phyloP scores from a whole-genome alignment of 495 filamentous ascomycete genomes.

The Jackrogersella minutella region DNA sequence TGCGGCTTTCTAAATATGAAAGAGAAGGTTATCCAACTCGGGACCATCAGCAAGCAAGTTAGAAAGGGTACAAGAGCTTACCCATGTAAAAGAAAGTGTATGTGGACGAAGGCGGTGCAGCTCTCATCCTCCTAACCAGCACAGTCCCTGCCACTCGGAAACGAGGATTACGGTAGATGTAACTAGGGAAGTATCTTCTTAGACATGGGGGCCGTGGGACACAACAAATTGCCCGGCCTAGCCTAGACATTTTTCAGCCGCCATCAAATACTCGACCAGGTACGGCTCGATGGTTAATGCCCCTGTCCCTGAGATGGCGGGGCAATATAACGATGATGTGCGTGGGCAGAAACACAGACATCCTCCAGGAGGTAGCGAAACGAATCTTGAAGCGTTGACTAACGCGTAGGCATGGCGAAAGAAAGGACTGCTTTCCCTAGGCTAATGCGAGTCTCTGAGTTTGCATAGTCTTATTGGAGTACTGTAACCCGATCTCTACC shows the following conservation, averaged over 20 bases:
- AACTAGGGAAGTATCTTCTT: slow-evolving; percentile 35
- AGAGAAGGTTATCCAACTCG: slow-evolving; percentile 29
- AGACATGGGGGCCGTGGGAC: slow-evolving; percentile 32
- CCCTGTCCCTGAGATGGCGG: slow-evolving; percentile 24
- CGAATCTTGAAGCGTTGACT: slow-evolving; percentile 36
- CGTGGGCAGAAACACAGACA: slow-evolving; percentile 31
- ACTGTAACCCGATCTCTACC: slow-evolving; percentile 25
- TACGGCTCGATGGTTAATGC: slow-evolving; percentile 15
- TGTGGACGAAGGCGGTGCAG: slow-evolving; percentile 21
- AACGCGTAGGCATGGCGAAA: slow-evolving; percentile 21
- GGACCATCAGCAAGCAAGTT: slow-evolving; percentile 17
- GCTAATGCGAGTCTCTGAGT: slow-evolving; percentile 37
- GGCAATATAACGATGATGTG: slow-evolving; percentile 42
- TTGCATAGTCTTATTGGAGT: slow-evolving; percentile 29
- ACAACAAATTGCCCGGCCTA: slow-evolving; percentile 34
- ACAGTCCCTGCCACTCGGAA: slow-evolving; percentile 37
- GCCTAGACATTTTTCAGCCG: slow-evolving; percentile 38
- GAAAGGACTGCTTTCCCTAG: not conserved
- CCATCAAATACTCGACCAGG: slow-evolving; percentile 34
- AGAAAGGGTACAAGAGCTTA: slow-evolving; percentile 31
- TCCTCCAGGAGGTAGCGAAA: slow-evolving; percentile 13
- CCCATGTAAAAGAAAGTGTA: slow-evolving; percentile 16
- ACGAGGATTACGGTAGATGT: slow-evolving; percentile 22
- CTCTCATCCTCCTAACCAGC: slow-evolving; percentile 12
- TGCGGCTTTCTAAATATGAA: slow-evolving; percentile 36